A percentile compares a stretch with the other conserved stretches of the same genome.
Conservation (phyloP, 2,329 filamentous ascomycete species). For the Plectosphaerella sp. region DNA sequence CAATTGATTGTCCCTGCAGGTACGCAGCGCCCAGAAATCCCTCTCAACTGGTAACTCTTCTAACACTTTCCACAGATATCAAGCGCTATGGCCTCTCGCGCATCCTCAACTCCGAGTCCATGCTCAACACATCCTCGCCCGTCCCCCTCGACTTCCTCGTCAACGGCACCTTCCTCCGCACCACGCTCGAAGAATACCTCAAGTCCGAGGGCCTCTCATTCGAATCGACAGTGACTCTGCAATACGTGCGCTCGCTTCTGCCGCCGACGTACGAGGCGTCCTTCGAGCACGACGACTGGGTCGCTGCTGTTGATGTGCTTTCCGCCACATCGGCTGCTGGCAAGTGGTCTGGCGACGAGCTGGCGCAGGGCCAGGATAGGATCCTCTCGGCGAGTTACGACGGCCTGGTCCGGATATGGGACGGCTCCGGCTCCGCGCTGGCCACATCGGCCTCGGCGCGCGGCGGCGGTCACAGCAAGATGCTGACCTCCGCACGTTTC, state of each 20-base stretch:
- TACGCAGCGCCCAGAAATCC: constrained; percentile 19
- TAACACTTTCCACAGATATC: constrained; percentile 45
- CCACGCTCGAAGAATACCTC: constrained; percentile 87
- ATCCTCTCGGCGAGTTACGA: constrained; percentile 95
- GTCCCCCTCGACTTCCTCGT: constrained; percentile 92
- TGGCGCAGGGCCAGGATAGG: constrained; percentile 56
- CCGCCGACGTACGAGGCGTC: constrained; percentile 86
- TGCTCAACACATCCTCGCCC: constrained; percentile 60
- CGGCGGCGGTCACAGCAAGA: constrained; percentile 69
- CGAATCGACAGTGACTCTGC: constrained; percentile 80
- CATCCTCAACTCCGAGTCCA: constrained; percentile 67
- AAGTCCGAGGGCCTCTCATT: constrained; percentile 80
- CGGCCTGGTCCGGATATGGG: constrained; percentile 84
- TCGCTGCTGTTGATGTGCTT: constrained; percentile 79
- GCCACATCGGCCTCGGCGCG: constrained; percentile 66
- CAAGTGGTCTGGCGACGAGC: constrained; percentile 45
- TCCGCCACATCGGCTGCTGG: constrained; percentile 61
- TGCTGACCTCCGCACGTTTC: constrained; percentile 80
- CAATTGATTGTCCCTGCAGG: constrained; percentile 60
- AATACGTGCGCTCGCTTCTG: constrained; percentile 89
- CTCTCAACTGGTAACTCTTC: constrained; percentile 3
- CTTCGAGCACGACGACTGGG: constrained; percentile 98
- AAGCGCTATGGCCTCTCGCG: constrained; percentile 67
- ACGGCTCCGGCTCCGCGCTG: constrained; percentile 78
- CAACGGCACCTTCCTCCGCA: constrained; percentile 86